These are phyloP conservation scores for Piper betle DNA, from an alignment of 164 flowering plant genomes.

Conservation along the genomic window DNA sequence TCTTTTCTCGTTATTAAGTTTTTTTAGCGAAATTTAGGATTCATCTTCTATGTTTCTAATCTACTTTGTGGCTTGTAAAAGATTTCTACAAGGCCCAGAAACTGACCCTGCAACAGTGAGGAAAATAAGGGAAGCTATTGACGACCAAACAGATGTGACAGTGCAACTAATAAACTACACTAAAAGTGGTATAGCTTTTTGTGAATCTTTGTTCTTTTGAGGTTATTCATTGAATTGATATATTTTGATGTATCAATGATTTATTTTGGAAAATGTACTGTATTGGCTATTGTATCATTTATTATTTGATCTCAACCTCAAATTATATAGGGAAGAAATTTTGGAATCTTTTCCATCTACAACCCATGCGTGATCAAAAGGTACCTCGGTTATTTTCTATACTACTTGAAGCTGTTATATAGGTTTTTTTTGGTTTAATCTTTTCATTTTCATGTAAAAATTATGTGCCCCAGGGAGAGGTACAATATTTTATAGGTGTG, in stretches of 20 bases:
- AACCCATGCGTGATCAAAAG: conserved; percentile 95
- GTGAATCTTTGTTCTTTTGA: background rate
- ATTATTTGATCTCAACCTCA: background rate
- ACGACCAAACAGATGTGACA: conserved; percentile 79
- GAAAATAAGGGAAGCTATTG: conserved; percentile 81
- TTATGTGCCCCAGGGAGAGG: conserved; percentile 56
- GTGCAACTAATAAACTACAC: conserved; percentile 97
- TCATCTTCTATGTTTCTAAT: background rate
- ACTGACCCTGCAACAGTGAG: conserved; percentile 88
- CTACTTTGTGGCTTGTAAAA: conserved; percentile 11
- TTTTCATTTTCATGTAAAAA: background rate
- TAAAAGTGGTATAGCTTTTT: conserved; percentile 53
- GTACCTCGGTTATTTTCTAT: background rate
- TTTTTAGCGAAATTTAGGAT: background rate
- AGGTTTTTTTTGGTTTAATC: no score
- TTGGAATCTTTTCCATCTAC: conserved; percentile 96
- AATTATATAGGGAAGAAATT: conserved; percentile 73
- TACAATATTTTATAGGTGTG: conserved; percentile 4
- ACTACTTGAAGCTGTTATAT: background rate
- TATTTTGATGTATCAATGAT: background rate
- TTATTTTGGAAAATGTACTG: no score
- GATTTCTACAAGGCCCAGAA: conserved; percentile 99
- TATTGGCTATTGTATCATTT: no score
- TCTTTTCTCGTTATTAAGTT: no score
- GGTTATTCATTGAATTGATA: no score